Percentiles rank a stretch among this genome's conserved stretches.
phyloP scores from a whole-genome alignment of 441 rosid genomes.

The Erodium trifolium region DNA sequence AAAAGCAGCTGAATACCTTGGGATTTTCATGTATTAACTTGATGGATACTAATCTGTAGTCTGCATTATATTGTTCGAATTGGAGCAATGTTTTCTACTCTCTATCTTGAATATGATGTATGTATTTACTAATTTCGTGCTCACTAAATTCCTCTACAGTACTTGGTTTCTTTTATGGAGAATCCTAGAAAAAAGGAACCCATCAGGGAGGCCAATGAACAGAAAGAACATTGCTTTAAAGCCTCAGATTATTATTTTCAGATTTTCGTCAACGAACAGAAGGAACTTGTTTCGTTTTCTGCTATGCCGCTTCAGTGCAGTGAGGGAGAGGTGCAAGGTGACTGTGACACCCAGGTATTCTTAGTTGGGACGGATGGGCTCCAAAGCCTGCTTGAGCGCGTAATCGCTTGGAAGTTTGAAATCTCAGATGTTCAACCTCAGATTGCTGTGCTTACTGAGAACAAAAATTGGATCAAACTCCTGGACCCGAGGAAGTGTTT shows the following conservation, averaged over 20 bases:
- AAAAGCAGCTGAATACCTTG: too few relatives aligned
- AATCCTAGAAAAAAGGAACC: conserved; percentile 8
- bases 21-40: too few relatives aligned
- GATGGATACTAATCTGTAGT: not conserved
- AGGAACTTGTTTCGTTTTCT: conserved; percentile 25
- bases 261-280: conserved; percentile 19
- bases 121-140: not conserved
- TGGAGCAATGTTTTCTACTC: not conserved
- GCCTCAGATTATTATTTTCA: conserved; percentile 22
- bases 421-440: conserved; percentile 22
- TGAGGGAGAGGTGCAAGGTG: conserved; percentile 14
- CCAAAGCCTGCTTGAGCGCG: conserved; percentile 19
- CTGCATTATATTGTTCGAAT: too few relatives aligned
- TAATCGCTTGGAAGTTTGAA: conserved; percentile 29
- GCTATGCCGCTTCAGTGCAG: conserved; percentile 29
- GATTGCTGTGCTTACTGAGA: conserved; percentile 28
- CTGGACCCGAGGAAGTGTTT: conserved; percentile 31
- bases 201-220: not conserved
- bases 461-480: conserved; percentile 25
- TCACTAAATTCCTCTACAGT: conserved; percentile 20
- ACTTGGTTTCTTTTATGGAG: not conserved
- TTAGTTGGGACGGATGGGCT: conserved; percentile 24
- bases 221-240: too few relatives aligned
- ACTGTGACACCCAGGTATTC: conserved; percentile 13
- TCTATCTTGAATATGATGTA: not conserved